Base-by-base conservation (phyloP, 2,329 filamentous ascomycete species). In the Leptographium wingfieldii region DNA sequence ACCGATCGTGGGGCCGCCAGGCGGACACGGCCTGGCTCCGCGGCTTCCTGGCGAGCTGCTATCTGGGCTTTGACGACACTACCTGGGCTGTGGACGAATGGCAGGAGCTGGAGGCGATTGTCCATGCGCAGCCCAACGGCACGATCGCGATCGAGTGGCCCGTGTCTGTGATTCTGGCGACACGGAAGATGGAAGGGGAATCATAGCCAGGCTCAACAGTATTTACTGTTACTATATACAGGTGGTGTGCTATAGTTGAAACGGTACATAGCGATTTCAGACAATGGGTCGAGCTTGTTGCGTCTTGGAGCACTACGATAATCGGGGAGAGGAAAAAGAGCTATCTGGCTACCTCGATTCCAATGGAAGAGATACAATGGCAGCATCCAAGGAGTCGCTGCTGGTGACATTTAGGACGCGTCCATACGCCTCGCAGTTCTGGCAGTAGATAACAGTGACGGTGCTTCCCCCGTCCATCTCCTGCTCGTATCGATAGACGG, bases 1-100 rank as follows among this genome's bases (percentile, higher is more conserved):
- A 65, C 12, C 25, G 55, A 11, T 22, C 31, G 16, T 66, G 65
- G 65, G 59, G 65, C 14, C 61, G 64, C 11, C 54, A 57, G 48
- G 64, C 62, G 5, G 65, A 65, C 31, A 48, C 54, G 4, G 49
- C 38, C 16, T 66, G 65, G 65, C 60, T 66, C n/a, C 60, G 60
- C 22, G 65, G 63, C 1, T 65, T 66, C 12, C 40, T 66, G 52
- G 59, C 57, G 5, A 65, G 65, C 43, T 62, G 56, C 27, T 59
- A 64, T 51, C 61, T 65, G 60, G 63, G 64, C 4, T 66, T 65
- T 22, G 64, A 59, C n/a, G 59, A 63, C 7, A 46, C 40, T 14
- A 65, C 65, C 3, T 66, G 64, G 63, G 59, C 59, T 1, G 55
- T 54, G 9, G 19, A 54, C 3, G 62, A 62, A 56, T 66, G 65